A percentile compares a stretch with the other conserved stretches of the same genome.
phyloP scores from a whole-genome alignment of 169 alveolate genomes.

The Plasmodium cynomolgi region DNA sequence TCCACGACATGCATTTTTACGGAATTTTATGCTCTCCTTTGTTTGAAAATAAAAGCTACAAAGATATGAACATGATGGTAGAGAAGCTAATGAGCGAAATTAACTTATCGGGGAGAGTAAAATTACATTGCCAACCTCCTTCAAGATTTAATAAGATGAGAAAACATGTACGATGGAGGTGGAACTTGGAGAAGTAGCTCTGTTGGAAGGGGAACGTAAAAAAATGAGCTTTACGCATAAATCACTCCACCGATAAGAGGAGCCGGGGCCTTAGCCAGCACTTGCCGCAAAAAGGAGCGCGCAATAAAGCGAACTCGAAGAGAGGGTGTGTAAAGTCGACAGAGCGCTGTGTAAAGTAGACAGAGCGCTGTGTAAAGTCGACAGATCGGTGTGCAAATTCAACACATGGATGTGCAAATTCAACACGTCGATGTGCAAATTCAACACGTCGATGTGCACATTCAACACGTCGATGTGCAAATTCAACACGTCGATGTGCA shows the following conservation, averaged over 20 bases:
- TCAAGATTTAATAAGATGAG: conserved; percentile 82
- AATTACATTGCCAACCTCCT: conserved; percentile 87
- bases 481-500: no score
- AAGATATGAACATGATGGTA: conserved; percentile 88
- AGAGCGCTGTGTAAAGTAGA: background rate
- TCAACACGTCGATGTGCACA: no score
- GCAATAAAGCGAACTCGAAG: background rate
- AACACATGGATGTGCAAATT: background rate
- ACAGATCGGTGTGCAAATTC: background rate
- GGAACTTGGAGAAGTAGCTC: conserved; percentile 83
- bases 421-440: no score
- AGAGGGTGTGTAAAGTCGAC: no score
- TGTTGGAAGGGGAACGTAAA: background rate
- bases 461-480: no score
- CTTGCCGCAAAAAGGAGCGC: background rate
- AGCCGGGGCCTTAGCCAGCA: background rate
- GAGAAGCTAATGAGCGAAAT: conserved; percentile 84
- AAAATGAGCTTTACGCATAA: background rate
- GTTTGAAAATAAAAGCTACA: conserved; percentile 89
- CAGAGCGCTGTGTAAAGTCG: background rate
- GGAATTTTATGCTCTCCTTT: conserved; percentile 91
- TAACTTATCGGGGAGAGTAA: conserved; percentile 77
- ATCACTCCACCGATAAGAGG: background rate
- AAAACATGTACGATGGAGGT: conserved; percentile 84
- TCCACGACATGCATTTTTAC: conserved; percentile 86